Percentiles rank a stretch among this genome's conserved stretches.
Evolutionary conservation across 768 basidiomycete genomes (phyloP).

Genomic region (Tulasnella sp.): DNA sequence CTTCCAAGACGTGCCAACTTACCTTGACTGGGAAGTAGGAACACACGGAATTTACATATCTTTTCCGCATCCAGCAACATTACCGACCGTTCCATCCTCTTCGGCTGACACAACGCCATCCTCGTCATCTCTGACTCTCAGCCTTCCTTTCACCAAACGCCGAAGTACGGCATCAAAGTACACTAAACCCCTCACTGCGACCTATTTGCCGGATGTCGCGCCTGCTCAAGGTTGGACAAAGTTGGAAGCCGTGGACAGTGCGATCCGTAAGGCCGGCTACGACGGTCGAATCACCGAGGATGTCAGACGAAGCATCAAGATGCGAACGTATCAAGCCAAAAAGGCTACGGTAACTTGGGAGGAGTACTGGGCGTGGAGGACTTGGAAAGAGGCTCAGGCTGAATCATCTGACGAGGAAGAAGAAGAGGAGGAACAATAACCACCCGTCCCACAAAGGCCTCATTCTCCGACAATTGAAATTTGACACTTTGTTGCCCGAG

Average conservation of each 20-base stretch:
- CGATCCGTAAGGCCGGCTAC: conserved; percentile 93
- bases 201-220: conserved; percentile 90
- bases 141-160: conserved; percentile 33
- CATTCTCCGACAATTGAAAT: not conserved
- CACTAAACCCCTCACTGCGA: conserved; percentile 60
- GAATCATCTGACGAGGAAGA: not conserved
- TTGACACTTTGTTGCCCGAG: not conserved
- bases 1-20: conserved; percentile 78
- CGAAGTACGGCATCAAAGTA: conserved; percentile 41
- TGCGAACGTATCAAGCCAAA: conserved; percentile 79
- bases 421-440: not conserved
- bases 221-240: conserved; percentile 93
- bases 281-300: conserved; percentile 76
- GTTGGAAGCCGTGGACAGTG: conserved; percentile 83
- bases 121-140: conserved; percentile 61
- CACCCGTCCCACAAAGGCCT: not conserved
- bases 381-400: conserved; percentile 32
- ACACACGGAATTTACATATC: conserved; percentile 87
- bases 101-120: conserved; percentile 53
- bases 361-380: conserved; percentile 74
- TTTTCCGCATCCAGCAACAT: conserved; percentile 73
- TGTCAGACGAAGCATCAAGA: conserved; percentile 65
- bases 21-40: conserved; percentile 92
- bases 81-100: conserved; percentile 44
- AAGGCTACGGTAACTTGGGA: conserved; percentile 66